phyloP scores from a whole-genome alignment of 352 stramenopile genomes.

The Blastocystis hominis region DNA sequence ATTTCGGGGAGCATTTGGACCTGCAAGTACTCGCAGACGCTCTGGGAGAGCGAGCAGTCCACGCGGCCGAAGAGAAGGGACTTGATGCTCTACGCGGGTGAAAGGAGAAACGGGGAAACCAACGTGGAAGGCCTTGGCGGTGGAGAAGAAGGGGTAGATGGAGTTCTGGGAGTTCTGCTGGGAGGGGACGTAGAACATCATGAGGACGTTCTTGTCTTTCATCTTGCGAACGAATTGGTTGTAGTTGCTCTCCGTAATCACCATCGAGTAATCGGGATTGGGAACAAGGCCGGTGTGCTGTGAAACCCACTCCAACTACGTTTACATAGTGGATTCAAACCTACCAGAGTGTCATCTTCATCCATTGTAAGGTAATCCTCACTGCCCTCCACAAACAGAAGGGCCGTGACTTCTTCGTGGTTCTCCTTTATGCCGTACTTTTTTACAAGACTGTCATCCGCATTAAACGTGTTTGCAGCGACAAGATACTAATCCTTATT shows the following conservation, averaged over 20 bases:
- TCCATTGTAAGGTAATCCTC: not conserved
- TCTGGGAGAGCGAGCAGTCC: not conserved
- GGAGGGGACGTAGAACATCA: not conserved
- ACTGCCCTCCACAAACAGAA: conserved; percentile 7
- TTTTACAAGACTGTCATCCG: not conserved
- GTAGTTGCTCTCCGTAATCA: not conserved
- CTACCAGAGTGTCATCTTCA: conserved; percentile 3
- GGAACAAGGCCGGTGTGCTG: not conserved
- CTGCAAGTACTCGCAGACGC: not conserved
- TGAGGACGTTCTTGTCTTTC: conserved; percentile 3
- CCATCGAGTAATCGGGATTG: not conserved
- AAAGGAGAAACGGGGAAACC: not conserved
- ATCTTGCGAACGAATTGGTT: not conserved
- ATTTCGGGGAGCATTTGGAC: not conserved
- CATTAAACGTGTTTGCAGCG: not conserved
- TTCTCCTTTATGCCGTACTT: not conserved
- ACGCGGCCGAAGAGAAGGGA: conserved; percentile 6
- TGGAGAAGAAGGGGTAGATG: not conserved
- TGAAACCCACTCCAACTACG: not conserved
- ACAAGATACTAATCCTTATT: conserved; percentile 1
- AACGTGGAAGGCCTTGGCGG: not conserved
- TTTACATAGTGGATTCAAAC: not conserved
- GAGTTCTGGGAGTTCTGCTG: not conserved
- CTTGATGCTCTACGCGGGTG: not conserved
- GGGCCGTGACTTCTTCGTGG: not conserved